These are phyloP conservation scores for Starmera dryadoides DNA, from an alignment of 805 yeast species.

Conservation along the genomic window DNA sequence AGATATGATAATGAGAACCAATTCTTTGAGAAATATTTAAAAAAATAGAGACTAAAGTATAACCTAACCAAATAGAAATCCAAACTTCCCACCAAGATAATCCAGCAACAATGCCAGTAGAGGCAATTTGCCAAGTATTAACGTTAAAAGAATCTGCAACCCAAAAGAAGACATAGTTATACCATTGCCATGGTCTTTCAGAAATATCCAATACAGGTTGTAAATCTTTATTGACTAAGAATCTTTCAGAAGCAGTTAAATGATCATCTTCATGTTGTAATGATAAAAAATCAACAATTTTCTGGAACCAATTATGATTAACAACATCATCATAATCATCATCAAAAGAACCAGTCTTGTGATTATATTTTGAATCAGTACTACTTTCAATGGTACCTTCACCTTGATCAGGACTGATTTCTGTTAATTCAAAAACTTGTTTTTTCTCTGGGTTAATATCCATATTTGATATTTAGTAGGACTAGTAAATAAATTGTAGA, in stretches of 20 bases:
- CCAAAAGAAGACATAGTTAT: conserved; percentile 46
- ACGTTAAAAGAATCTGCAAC: conserved; percentile 84
- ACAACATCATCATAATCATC: too few species aligned
- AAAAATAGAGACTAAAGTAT: conserved; percentile 59
- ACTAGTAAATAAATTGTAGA: too few species aligned
- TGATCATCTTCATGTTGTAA: neutral
- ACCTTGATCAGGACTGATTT: too few species aligned
- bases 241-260: neutral
- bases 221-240: neutral
- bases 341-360: too few species aligned
- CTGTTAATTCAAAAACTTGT: too few species aligned
- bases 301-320: neutral
- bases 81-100: conserved; percentile 94
- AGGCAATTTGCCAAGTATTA: conserved; percentile 87
- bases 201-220: neutral
- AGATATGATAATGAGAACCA: conserved; percentile 69
- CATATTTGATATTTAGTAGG: too few species aligned
- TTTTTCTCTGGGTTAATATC: too few species aligned
- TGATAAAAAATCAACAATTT: neutral
- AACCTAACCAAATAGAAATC: conserved; percentile 86
- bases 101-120: too few species aligned
- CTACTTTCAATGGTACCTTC: too few species aligned
- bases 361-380: too few species aligned
- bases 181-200: conserved; percentile 1
- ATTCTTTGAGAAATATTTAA: too few species aligned